Base-by-base conservation (phyloP, 495 filamentous ascomycete species). In the Trichoderma gamsii region DNA sequence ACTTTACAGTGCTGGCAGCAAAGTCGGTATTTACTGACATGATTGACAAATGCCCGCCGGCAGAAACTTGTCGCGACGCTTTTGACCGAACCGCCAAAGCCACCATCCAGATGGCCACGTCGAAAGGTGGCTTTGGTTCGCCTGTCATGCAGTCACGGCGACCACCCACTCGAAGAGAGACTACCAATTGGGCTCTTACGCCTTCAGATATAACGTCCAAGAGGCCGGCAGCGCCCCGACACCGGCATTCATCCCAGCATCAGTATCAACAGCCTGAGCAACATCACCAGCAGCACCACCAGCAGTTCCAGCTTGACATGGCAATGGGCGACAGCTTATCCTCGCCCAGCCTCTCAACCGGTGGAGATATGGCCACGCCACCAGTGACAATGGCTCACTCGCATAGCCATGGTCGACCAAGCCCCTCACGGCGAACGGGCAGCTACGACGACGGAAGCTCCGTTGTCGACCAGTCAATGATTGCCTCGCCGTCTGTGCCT, bases 1-100 rank as follows among this genome's bases (percentile, higher is more conserved):
- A 98, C 73, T 96, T 96, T 74, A 97, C 94, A 12, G 90, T 97
- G 25, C 85, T 97, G 65, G 92, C 93, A n/a, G 94, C 92, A 27
- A 97, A 89, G 21, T 97, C 77, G 3, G 72, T 78, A 8, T 79
- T 83, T 64, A 74, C 78, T 3, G 78, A 80, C 64, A 70, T 78
- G 63, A 81, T 82, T 52, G 74, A 77, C 23, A 76, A 78, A 38
- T 80, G 81, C 63, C 79, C 73, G 18, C 77, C 78, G 2, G 76
- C 81, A n/a, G 81, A 78, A 38, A 72, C 94, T n/a, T 98, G 94
- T 72, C 86, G 92, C 3, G 94, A 97, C 76, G 93, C 94, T 15
- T 97, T 98, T 77, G 92, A 96, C 71, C 88, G 94, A 56, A 98
- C 97, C 84, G 93, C 90, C 72, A 96, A 92, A 78, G 94, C 93